Base-by-base conservation (phyloP, 148 eudicot genomes). In the Salicornia ramosissima region DNA sequence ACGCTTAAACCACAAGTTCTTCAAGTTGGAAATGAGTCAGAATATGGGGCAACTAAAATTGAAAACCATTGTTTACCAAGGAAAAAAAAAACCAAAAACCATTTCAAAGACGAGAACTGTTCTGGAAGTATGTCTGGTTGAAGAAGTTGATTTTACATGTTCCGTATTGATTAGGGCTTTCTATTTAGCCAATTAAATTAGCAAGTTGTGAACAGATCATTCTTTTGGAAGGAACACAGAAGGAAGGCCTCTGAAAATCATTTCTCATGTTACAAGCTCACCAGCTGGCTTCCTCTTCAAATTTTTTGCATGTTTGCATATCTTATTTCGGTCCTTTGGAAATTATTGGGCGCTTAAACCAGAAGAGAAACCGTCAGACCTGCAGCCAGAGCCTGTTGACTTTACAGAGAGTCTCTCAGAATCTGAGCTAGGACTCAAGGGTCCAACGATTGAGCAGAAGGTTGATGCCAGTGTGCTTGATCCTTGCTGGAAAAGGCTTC, bases 401-500 rank as follows among this genome's bases (percentile, higher is more conserved):
- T 51, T 6, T 52, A 76, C 63, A 53, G 64, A 74, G 25, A 26
- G 62, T 54, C 55, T 64, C 39, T 59, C 76, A 70, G 74, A 69
- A 49, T 58, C 74, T 64, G 75, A 74, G 64, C 78, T 75, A 75
- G 82, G 78, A 70, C 74, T 78, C 10, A 74, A 77, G 59, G 80
- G 70, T 33, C 77, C 62, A 63, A 25, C 30, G 8, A 39, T 52
- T 74, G 67, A 76, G 30, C 65, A 34, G 31, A 67, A 74, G 63
- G 67, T 69, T 65, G 75, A 82, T 31, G 74, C 80, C 58, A 83
- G 82, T 55, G 64, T 78, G 72, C 87, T 93, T 62, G 80, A 78
- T 70, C 92, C 92, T 3, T 93, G 92, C 71, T 83, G 85, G 81
- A 73, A 94, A 78, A 87, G 90, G 77, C 83, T 94, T 80, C 86